Conservation (phyloP, 345 rosid species). For the Linum trigynum region DNA sequence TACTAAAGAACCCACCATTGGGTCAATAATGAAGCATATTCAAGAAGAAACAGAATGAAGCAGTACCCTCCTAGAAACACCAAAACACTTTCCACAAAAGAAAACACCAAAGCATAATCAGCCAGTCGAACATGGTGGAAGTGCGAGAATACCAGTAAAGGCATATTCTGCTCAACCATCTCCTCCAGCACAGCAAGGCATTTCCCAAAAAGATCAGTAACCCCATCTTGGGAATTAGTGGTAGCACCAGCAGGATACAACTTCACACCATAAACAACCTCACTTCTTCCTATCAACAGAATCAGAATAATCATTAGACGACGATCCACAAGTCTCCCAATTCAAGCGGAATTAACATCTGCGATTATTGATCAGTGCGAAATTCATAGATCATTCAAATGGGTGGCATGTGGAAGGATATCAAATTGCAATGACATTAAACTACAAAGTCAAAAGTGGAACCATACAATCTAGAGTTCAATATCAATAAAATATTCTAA, state of each 20-base stretch:
- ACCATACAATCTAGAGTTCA: too few relatives aligned
- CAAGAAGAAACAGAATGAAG: too few relatives aligned
- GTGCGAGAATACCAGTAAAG: conserved; percentile 58
- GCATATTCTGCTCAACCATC: conserved; percentile 77
- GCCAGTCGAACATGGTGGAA: neutral
- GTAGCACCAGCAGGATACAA: conserved; percentile 96
- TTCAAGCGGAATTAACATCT: neutral
- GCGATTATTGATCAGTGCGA: neutral
- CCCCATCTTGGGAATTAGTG: conserved; percentile 95
- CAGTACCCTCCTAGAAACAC: too few relatives aligned
- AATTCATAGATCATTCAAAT: neutral
- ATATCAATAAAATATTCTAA: too few relatives aligned
- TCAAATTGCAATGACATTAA: too few relatives aligned
- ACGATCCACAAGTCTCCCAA: neutral
- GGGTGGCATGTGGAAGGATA: neutral
- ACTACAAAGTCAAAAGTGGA: neutral
- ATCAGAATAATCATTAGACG: conserved; percentile 4
- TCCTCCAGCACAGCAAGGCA: conserved; percentile 86
- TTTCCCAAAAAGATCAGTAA: conserved; percentile 81
- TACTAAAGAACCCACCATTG: too few relatives aligned
- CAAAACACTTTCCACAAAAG: too few relatives aligned
- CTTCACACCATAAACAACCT: conserved; percentile 84
- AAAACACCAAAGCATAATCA: too few relatives aligned
- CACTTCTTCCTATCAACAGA: conserved; percentile 52
- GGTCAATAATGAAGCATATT: too few relatives aligned